Evolutionary conservation across 148 eudicot genomes (phyloP).

Genomic region (Rhododendron kiyosumense): DNA sequence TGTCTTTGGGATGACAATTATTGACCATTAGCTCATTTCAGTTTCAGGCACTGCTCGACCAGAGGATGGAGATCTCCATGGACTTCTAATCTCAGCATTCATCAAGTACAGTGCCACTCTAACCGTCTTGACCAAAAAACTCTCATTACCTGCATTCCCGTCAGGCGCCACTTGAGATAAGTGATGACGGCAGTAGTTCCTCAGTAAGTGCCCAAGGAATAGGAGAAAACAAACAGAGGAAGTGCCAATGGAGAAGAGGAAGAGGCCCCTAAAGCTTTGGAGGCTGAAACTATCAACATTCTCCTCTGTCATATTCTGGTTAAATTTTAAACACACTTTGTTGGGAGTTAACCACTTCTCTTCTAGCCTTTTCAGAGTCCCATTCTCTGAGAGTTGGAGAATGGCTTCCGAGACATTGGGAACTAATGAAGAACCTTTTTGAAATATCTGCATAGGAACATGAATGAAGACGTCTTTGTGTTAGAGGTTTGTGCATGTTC

Average conservation of each 20-base stretch:
- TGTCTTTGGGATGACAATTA: too few species aligned
- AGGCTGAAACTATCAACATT: not conserved
- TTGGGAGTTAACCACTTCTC: too few species aligned
- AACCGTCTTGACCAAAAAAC: not conserved
- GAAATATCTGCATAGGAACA: slow-evolving; percentile 30
- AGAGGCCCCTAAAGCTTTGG: slow-evolving; percentile 12
- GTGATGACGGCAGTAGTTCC: not conserved
- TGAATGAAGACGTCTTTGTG: too few species aligned
- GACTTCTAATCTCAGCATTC: not conserved
- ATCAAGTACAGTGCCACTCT: not conserved
- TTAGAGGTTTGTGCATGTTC: too few species aligned
- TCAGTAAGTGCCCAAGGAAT: not conserved
- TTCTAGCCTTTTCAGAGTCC: too few species aligned
- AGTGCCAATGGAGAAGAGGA: slow-evolving; percentile 6
- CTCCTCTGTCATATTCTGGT: not conserved
- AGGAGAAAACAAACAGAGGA: not conserved
- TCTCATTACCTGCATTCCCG: not conserved
- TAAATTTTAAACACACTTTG: too few species aligned
- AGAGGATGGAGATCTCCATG: not conserved
- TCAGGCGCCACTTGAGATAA: too few species aligned
- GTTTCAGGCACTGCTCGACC: too few species aligned
- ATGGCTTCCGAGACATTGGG: slow-evolving; percentile 27
- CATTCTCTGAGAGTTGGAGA: too few species aligned
- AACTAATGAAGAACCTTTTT: slow-evolving; percentile 27
- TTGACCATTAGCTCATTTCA: too few species aligned